Base-by-base conservation (phyloP, 2,329 filamentous ascomycete species). In the Teratosphaeria destructans region DNA sequence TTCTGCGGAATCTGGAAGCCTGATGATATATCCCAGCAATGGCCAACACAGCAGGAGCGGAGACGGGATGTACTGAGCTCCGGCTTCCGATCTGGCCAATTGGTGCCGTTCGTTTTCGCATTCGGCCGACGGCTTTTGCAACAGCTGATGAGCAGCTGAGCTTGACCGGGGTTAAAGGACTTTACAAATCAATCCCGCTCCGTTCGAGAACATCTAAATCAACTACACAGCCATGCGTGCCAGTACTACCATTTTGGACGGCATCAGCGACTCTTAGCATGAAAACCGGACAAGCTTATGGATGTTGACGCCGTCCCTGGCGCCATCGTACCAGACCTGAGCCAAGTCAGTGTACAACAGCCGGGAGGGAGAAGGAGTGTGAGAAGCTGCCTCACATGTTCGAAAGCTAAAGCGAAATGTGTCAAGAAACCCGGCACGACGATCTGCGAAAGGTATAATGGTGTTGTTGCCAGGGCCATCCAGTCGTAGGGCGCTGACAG, bases 401-500 rank as follows among this genome's bases (percentile, higher is more conserved):
- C 64, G 19, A 72, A 70, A 57, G 70, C 70, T 12, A 72, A 72
- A 61, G 69, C 70, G n/a, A 70, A 70, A 57, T 72, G 70, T 64
- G 68, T 70, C n/a, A 57, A 66, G 23, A 49, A 57, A 19, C 52
- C 61, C 12, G 66, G 66, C 16, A 57, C 65, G 26, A 56, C 63
- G 11, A 54, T 63, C 29, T 72, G 70, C 60, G 68, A 70, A 57
- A 60, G 69, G 67, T 67, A 64, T 52, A 56, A 27, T 43, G 43
- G 43, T 49, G n/a, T 49, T 23, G 16, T 55, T 23, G 32, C 12
- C 6, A 23, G 11, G 26, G 8, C 14, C 19, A n/a, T 52, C 39
- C 2, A 5, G 53, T 54, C 47, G 26, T 27, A n/a, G 19, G 11
- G 39, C 52, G 56, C 23, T 32, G 37, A 39, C 12, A 26, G 56